A percentile compares a stretch with the other conserved stretches of the same genome.
Evolutionary conservation across 345 rosid genomes (phyloP).

Genomic region (Moricandia moricandioides): DNA sequence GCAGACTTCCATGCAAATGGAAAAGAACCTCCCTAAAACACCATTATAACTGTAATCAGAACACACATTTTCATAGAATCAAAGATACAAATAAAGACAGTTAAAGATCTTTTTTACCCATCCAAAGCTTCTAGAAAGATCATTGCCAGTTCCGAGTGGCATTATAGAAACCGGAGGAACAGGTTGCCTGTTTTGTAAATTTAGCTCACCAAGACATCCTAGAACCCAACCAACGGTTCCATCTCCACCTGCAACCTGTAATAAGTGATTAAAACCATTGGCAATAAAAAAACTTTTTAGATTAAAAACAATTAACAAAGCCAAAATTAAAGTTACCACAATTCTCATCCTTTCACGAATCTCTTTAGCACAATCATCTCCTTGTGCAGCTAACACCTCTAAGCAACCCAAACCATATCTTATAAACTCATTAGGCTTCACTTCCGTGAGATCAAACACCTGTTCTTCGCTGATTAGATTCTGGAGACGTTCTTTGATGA

Average conservation of each 20-base stretch:
- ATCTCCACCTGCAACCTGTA: conserved; percentile 99
- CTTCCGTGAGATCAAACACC: conserved; percentile 82
- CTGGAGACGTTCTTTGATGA: conserved; percentile 66
- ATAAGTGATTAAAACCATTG: conserved; percentile 17
- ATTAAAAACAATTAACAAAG: not conserved
- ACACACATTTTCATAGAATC: conserved; percentile 6
- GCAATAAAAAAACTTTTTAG: not conserved
- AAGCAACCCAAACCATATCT: conserved; percentile 74
- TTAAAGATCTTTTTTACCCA: conserved; percentile 51
- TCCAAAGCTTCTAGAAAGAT: conserved; percentile 88
- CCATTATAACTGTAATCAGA: conserved; percentile 22
- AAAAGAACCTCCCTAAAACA: conserved; percentile 82
- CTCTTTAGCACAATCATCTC: conserved; percentile 77
- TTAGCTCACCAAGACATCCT: conserved; percentile 73
- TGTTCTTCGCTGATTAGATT: conserved; percentile 77
- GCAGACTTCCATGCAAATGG: conserved; percentile 97
- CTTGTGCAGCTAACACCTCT: conserved; percentile 67
- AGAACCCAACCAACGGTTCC: conserved; percentile 98
- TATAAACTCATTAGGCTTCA: conserved; percentile 81
- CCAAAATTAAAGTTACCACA: conserved; percentile 48
- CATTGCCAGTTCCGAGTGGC: conserved; percentile 97
- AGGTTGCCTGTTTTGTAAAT: conserved; percentile 50
- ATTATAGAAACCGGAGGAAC: conserved; percentile 88
- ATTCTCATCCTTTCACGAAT: conserved; percentile 73
- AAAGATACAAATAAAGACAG: not conserved